A percentile compares a stretch with the other conserved stretches of the same genome.
Evolutionary conservation across 257 asterid species (phyloP).

Genomic region (Coffea eugenioides): DNA sequence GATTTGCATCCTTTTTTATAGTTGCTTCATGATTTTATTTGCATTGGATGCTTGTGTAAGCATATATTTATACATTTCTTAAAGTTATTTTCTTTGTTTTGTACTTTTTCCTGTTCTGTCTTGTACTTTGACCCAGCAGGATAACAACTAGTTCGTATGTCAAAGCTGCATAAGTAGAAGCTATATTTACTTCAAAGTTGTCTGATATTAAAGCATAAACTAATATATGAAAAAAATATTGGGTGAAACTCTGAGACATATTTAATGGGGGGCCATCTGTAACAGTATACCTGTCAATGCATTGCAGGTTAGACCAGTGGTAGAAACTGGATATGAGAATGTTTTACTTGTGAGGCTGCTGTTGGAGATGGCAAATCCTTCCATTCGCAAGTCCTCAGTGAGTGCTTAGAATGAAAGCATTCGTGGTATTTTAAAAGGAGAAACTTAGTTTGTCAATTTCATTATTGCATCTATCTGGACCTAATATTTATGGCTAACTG

Average conservation of each 20-base stretch:
- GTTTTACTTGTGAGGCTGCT: slow-evolving; percentile 84
- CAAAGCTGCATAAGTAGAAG: too few relatives aligned
- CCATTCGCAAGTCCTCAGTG: slow-evolving; percentile 79
- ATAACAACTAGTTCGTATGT: too few relatives aligned
- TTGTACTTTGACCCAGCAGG: too few relatives aligned
- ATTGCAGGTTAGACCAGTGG: slow-evolving; percentile 92
- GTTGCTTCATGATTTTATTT: too few relatives aligned
- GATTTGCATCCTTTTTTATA: too few relatives aligned
- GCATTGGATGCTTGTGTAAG: too few relatives aligned
- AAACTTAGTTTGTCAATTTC: background rate
- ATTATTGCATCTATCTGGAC: slow-evolving; percentile 10
- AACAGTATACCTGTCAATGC: slow-evolving; percentile 21
- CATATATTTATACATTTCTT: too few relatives aligned
- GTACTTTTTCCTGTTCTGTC: too few relatives aligned
- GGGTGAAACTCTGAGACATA: background rate
- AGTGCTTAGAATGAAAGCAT: slow-evolving; percentile 31
- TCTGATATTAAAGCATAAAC: background rate
- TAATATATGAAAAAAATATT: too few relatives aligned
- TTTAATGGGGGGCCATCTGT: background rate
- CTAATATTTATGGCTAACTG: slow-evolving; percentile 24
- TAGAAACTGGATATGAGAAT: slow-evolving; percentile 95
- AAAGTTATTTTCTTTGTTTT: too few relatives aligned
- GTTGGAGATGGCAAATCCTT: slow-evolving; percentile 67
- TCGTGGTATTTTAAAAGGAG: slow-evolving; percentile 4
- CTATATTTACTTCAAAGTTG: background rate